Conservation (phyloP, 1,284 basidiomycete species). For the Fomitopsis betulina region DNA sequence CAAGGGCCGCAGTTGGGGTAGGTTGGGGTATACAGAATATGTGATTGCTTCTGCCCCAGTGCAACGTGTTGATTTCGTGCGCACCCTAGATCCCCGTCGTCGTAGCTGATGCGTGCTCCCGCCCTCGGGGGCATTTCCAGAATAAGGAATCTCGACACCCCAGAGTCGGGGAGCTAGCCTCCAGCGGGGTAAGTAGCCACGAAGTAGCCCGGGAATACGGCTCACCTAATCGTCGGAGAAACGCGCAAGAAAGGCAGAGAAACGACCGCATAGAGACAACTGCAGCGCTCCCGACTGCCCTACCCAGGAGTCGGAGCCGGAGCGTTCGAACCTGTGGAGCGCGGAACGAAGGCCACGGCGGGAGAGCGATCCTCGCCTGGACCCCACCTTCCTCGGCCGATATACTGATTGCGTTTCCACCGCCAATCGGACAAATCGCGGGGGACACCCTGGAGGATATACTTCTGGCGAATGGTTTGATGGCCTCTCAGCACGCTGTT, state of each 20-base stretch:
- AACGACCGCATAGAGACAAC: not conserved
- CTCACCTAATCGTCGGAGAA: slow-evolving; percentile 1
- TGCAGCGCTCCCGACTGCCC: not conserved
- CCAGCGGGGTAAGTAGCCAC: not conserved
- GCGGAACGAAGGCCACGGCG: not conserved
- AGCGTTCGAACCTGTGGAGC: not conserved
- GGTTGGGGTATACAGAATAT: not conserved
- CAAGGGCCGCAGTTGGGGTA: not conserved
- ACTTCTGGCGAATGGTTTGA: not conserved
- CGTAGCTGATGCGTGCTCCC: not conserved
- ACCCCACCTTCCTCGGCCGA: not conserved
- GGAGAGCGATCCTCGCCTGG: not conserved
- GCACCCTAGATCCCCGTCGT: not conserved
- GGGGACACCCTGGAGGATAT: not conserved
- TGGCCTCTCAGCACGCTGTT: not conserved
- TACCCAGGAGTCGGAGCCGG: not conserved
- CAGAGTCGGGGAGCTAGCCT: not conserved
- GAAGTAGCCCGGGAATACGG: not conserved
- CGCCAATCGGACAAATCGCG: not conserved
- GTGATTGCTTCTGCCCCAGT: not conserved
- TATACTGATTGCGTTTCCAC: not conserved
- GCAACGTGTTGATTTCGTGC: not conserved
- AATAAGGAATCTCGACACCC: not conserved
- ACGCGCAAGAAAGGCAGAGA: not conserved
- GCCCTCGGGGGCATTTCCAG: not conserved